Evolutionary conservation across 1,284 basidiomycete genomes (phyloP).

Genomic region (Trichosporon sp.): DNA sequence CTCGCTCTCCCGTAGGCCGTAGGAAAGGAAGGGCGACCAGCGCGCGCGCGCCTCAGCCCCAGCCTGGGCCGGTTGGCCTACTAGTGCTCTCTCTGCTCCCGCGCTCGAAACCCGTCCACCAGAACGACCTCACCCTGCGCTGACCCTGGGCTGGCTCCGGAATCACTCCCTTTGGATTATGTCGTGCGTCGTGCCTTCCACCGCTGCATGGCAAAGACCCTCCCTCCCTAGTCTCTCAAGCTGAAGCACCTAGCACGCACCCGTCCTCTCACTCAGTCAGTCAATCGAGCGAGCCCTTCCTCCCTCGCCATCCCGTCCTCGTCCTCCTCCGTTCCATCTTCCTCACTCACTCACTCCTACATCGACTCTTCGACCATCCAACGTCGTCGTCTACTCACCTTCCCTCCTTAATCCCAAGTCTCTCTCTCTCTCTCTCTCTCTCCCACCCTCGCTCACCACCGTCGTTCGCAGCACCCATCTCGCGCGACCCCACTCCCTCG

Average conservation of each 20-base stretch:
- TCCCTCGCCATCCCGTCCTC: neutral
- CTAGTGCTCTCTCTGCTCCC: neutral
- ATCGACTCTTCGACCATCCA: neutral
- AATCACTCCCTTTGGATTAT: constrained; percentile 5
- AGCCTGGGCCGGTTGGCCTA: neutral
- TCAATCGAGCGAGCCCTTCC: no score
- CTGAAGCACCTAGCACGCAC: no score
- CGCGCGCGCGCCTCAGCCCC: neutral
- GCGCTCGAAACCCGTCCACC: neutral
- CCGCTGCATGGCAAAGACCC: neutral
- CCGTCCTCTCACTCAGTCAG: neutral
- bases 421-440: neutral
- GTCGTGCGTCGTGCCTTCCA: neutral
- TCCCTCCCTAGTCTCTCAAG: no score
- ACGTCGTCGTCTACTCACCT: neutral
- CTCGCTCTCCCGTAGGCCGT: no score
- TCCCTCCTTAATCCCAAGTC: neutral
- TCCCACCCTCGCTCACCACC: neutral
- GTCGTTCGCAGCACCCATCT: neutral
- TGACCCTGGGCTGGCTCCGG: constrained; percentile 1
- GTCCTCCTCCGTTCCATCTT: neutral
- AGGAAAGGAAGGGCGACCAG: no score
- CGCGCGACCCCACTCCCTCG: neutral
- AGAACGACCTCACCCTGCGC: neutral
- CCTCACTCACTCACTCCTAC: no score